Conservation (phyloP, 2,329 filamentous ascomycete species). For the Basipetospora chlamydospora region DNA sequence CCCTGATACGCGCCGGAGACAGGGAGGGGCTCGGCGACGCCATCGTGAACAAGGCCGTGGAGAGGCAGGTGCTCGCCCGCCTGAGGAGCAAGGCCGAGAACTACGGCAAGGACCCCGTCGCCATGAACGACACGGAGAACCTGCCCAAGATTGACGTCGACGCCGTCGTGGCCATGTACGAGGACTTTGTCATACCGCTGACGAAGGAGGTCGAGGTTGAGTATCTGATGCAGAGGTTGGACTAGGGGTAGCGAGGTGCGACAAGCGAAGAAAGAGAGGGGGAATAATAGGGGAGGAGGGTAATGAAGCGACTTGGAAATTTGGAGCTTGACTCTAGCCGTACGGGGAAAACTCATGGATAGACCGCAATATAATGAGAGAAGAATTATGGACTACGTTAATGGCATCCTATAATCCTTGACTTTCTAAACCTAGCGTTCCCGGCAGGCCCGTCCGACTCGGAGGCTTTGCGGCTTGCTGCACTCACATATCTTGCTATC, state of each 20-base stretch:
- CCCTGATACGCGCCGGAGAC: constrained; percentile 69
- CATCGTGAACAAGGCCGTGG: constrained; percentile 80
- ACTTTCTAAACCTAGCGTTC: no score
- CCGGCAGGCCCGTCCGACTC: no score
- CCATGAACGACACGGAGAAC: constrained; percentile 35
- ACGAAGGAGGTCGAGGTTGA: constrained; percentile 99
- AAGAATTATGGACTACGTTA: no score
- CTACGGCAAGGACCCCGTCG: constrained; percentile 79
- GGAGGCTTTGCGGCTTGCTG: no score
- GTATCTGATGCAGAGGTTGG: constrained; percentile 87
- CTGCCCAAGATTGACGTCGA: constrained; percentile 79
- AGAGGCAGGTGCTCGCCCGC: constrained; percentile 80
- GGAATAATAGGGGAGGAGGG: no score
- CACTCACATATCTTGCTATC: no score
- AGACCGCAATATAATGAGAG: no score
- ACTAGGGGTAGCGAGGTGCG: constrained; percentile 16
- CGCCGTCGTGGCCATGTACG: constrained; percentile 80
- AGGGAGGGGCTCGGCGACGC: constrained; percentile 69
- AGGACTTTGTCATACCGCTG: constrained; percentile 83
- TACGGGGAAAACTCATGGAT: no score
- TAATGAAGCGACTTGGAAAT: no score
- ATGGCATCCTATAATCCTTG: no score
- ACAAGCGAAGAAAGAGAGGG: not conserved
- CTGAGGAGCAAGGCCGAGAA: constrained; percentile 80
- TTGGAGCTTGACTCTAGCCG: no score